Percentiles rank a stretch among this genome's conserved stretches.
phyloP scores from a whole-genome alignment of 2,329 filamentous ascomycete species.

The Exophiala alcalophila region DNA sequence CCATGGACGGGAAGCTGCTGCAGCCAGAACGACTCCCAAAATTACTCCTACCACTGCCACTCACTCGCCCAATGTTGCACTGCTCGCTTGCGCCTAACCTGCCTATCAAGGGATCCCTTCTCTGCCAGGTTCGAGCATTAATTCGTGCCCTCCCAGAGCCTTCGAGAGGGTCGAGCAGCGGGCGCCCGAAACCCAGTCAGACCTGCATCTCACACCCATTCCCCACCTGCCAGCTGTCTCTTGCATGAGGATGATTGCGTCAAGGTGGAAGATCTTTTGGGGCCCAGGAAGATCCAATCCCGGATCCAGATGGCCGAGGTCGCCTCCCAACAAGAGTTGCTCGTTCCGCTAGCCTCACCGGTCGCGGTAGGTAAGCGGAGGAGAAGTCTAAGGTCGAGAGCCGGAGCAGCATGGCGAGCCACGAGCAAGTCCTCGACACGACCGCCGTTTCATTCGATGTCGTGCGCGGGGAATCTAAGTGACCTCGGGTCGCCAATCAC shows the following conservation, averaged over 20 bases:
- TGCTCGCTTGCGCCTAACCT: conserved; percentile 16
- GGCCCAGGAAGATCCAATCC: neutral
- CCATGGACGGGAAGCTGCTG: neutral
- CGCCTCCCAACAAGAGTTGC: neutral
- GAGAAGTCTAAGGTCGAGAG: conserved; percentile 16
- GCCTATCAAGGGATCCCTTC: conserved; percentile 11
- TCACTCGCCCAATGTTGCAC: conserved; percentile 1
- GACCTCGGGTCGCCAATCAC: conserved; percentile 20
- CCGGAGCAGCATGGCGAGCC: conserved; percentile 8
- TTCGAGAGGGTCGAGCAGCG: conserved; percentile 3
- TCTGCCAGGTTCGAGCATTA: neutral
- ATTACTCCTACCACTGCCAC: neutral
- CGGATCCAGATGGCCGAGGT: too few relatives aligned
- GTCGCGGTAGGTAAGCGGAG: conserved; percentile 19
- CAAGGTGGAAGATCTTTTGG: conserved; percentile 14
- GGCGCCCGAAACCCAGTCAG: neutral
- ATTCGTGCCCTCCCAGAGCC: neutral
- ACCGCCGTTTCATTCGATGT: conserved; percentile 5
- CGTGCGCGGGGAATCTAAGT: conserved; percentile 17
- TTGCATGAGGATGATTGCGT: conserved; percentile 18
- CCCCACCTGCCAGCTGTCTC: conserved; percentile 23
- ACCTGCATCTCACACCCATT: conserved; percentile 14
- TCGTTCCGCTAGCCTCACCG: conserved; percentile 20
- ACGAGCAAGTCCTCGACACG: conserved; percentile 2
- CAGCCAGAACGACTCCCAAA: neutral